A percentile compares a stretch with the other conserved stretches of the same genome.
Conservation (phyloP, 805 yeast genomes). For the Ogataea trehaloabstinens region DNA sequence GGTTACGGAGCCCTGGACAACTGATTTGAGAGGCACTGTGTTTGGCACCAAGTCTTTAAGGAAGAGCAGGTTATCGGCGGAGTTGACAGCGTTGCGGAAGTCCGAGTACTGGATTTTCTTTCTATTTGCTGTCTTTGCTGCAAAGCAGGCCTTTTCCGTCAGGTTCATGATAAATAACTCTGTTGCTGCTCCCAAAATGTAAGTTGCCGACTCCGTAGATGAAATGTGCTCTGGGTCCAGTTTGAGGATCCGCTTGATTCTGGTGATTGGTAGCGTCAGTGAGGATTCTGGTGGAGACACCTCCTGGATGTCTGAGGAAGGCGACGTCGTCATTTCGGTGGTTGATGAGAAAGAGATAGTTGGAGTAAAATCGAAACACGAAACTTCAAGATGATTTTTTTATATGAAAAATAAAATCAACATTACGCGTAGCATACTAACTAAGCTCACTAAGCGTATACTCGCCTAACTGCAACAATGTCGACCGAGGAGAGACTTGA, state of each 20-base stretch:
- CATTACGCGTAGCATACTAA: too few relatives aligned
- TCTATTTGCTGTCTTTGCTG: constrained; percentile 63
- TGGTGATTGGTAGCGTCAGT: constrained; percentile 53
- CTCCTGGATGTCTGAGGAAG: too few relatives aligned
- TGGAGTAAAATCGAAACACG: too few relatives aligned
- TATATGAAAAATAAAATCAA: too few relatives aligned
- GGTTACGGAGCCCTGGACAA: constrained; percentile 43
- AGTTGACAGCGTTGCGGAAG: constrained; percentile 59
- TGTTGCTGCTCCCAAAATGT: constrained; percentile 72
- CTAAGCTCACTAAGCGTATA: too few relatives aligned
- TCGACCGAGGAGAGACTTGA: constrained; percentile 40
- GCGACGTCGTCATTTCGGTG: too few relatives aligned
- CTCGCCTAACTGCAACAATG: too few relatives aligned
- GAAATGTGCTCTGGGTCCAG: constrained; percentile 71
- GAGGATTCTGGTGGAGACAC: constrained; percentile 1
- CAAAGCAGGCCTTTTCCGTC: constrained; percentile 65
- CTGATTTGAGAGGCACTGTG: constrained; percentile 48
- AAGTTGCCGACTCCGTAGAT: constrained; percentile 70
- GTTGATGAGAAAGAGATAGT: too few relatives aligned
- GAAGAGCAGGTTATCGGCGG: constrained; percentile 60
- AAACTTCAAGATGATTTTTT: too few relatives aligned
- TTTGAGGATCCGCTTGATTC: constrained; percentile 69
- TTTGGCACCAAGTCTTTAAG: constrained; percentile 67
- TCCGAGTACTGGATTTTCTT: constrained; percentile 72
- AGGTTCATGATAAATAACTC: constrained; percentile 70